phyloP scores from a whole-genome alignment of 305 asterid genomes.

The Ilex paraguariensis region DNA sequence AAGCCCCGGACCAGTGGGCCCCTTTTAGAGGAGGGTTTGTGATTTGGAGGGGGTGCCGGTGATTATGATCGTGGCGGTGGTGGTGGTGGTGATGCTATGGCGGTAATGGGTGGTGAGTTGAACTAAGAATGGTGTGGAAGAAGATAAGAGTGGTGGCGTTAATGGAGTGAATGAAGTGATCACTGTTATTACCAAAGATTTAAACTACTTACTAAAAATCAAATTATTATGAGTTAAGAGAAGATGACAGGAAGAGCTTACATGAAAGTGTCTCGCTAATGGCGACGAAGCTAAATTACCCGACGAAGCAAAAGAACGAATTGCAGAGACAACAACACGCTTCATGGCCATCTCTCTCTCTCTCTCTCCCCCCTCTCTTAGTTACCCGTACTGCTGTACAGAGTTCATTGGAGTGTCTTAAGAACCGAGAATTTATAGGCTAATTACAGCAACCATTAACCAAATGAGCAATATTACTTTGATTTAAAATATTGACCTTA shows the following conservation, averaged over 20 bases:
- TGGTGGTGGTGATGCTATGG: no score
- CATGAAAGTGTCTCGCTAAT: constrained; percentile 60
- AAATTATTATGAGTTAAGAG: no score
- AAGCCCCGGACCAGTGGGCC: neutral
- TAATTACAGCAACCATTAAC: neutral
- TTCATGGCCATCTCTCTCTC: constrained; percentile 60
- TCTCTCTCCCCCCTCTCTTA: no score
- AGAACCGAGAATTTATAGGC: neutral
- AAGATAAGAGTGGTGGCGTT: neutral
- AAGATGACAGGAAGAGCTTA: constrained; percentile 17
- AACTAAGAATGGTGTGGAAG: neutral
- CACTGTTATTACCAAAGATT: no score
- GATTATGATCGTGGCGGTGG: no score
- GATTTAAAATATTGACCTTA: no score
- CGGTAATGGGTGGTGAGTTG: no score
- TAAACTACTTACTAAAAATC: neutral
- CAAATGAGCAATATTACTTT: no score
- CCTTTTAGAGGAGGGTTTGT: no score
- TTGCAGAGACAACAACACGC: constrained; percentile 58
- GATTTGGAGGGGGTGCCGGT: no score
- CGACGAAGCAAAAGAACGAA: constrained; percentile 55
- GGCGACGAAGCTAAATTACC: constrained; percentile 35
- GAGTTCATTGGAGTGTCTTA: neutral
- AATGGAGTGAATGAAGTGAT: no score
- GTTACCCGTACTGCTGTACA: no score